These are phyloP conservation scores for Solanum chmielewskii DNA, from an alignment of 257 asterid genomes.

Conservation along the genomic window DNA sequence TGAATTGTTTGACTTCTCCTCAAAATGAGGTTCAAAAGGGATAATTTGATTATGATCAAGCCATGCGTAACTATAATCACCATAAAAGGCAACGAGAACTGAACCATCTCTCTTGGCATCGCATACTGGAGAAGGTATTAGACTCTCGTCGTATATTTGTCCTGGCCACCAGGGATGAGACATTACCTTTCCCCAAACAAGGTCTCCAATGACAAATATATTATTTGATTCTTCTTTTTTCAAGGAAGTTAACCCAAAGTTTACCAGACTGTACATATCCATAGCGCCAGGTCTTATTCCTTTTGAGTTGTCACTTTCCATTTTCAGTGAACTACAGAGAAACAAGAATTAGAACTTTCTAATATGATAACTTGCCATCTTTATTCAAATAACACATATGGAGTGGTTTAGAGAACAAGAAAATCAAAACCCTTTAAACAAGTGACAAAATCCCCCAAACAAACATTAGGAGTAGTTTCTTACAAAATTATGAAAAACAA, in stretches of 20 bases:
- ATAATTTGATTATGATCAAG: neutral
- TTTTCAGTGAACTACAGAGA: neutral
- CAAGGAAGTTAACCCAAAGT: neutral
- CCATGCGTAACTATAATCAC: slow-evolving; percentile 15
- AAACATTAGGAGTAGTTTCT: neutral
- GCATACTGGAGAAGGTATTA: neutral
- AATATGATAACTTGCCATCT: neutral
- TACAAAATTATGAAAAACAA: neutral
- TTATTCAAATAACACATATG: neutral
- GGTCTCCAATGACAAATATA: neutral
- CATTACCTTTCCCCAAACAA: slow-evolving; percentile 15
- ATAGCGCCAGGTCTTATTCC: neutral
- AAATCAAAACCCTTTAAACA: neutral
- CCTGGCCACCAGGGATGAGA: slow-evolving; percentile 21
- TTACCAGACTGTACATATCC: slow-evolving; percentile 6
- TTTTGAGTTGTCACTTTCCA: neutral
- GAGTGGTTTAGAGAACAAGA: neutral
- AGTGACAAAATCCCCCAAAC: neutral
- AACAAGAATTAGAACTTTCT: neutral
- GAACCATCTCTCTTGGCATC: slow-evolving; percentile 2
- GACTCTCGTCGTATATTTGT: neutral
- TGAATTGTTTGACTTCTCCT: neutral
- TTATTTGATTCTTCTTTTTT: neutral
- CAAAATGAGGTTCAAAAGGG: slow-evolving; percentile 5
- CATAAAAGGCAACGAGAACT: slow-evolving; percentile 10